phyloP scores from a whole-genome alignment of 129 eudicot genomes.

The Arctium lappa region DNA sequence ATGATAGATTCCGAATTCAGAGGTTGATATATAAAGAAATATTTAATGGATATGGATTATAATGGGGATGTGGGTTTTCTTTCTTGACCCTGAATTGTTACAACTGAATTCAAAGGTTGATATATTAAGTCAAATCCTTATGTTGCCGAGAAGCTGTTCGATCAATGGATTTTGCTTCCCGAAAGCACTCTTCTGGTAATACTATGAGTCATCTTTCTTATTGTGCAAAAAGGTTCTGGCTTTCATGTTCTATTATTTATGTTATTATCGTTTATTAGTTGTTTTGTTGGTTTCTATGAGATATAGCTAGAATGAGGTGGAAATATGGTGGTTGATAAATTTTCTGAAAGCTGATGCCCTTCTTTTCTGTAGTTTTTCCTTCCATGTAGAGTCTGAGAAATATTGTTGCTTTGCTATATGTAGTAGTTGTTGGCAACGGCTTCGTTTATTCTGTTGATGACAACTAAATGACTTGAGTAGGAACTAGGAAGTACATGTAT shows the following conservation, averaged over 20 bases:
- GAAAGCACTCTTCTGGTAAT: constrained; percentile 72
- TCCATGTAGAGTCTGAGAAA: too few relatives aligned
- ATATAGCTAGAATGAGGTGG: neutral
- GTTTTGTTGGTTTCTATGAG: constrained; percentile 5
- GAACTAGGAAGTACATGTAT: neutral
- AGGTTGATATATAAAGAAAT: neutral
- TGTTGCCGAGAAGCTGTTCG: constrained; percentile 73
- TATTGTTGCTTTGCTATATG: too few relatives aligned
- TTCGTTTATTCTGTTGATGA: neutral
- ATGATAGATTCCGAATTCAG: constrained; percentile 29
- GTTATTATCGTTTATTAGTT: neutral
- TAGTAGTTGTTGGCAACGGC: neutral
- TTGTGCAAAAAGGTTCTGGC: neutral
- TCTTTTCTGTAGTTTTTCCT: constrained; percentile 3
- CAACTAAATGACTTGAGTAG: constrained; percentile 4
- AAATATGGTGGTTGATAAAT: neutral
- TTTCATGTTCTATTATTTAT: constrained; percentile 1
- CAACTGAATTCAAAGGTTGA: constrained; percentile 71
- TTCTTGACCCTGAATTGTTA: constrained; percentile 70
- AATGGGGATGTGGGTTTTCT: constrained; percentile 65
- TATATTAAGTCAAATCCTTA: constrained; percentile 76
- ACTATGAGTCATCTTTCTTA: neutral
- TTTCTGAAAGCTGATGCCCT: constrained; percentile 1
- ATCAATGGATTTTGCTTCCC: constrained; percentile 90
- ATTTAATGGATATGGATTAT: constrained; percentile 85